phyloP scores from a whole-genome alignment of 2,329 filamentous ascomycete species.

The Stagonosporopsis rhizophila region DNA sequence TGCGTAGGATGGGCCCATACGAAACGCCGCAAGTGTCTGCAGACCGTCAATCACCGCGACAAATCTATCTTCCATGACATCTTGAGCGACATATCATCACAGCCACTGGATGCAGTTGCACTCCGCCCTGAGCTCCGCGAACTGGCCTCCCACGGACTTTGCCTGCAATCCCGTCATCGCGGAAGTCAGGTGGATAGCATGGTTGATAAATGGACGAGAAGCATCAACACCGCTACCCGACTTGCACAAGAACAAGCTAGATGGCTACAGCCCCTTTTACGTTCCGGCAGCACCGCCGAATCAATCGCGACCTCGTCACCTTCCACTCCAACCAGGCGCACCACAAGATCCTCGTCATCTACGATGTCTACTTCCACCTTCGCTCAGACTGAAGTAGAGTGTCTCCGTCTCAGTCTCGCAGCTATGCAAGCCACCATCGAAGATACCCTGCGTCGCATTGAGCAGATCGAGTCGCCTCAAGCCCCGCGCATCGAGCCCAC shows the following conservation, averaged over 20 bases:
- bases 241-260: neutral
- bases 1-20: conserved; percentile 23
- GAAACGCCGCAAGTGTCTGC: conserved; percentile 18
- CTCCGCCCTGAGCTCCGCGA: conserved; percentile 14
- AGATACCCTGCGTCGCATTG: neutral
- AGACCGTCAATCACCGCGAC: conserved; percentile 3
- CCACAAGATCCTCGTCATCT: neutral
- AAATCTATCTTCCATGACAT: neutral
- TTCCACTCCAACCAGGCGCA: neutral
- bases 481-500: neutral
- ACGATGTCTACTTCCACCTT: neutral
- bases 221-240: neutral
- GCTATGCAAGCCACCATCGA: neutral
- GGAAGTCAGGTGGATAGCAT: conserved; percentile 2
- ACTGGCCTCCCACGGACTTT: conserved; percentile 21
- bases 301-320: neutral
- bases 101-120: conserved; percentile 14
- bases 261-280: neutral
- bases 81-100: conserved; percentile 7
- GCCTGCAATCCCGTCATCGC: neutral
- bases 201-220: conserved; percentile 4
- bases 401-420: neutral
- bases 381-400: neutral
- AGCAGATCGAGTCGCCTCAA: neutral
- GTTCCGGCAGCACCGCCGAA: neutral